Conservation (phyloP, 805 yeast genomes). For the Teunomyces pallodes region DNA sequence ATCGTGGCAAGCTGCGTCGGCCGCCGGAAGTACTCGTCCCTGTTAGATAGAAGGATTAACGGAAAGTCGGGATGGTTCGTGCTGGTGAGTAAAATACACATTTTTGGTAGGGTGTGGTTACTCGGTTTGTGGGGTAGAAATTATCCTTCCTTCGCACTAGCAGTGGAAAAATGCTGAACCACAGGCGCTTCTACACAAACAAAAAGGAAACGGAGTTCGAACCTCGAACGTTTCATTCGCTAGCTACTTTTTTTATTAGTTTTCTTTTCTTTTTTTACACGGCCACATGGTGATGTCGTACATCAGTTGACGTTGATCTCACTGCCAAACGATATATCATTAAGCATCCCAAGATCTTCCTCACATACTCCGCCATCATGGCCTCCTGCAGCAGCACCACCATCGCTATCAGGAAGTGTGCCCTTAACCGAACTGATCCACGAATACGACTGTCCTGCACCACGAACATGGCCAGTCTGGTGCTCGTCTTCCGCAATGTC, state of each 20-base stretch:
- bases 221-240: too few relatives aligned
- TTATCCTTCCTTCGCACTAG: neutral
- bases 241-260: neutral
- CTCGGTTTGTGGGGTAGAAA: neutral
- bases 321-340: constrained; percentile 10
- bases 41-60: constrained; percentile 70
- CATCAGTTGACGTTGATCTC: constrained; percentile 1
- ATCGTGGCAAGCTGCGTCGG: constrained; percentile 60
- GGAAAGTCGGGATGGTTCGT: constrained; percentile 72
- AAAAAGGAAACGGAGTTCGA: too few relatives aligned
- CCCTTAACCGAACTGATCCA: constrained; percentile 1
- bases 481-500: too few relatives aligned
- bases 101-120: constrained; percentile 20
- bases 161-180: neutral
- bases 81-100: constrained; percentile 80
- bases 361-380: neutral
- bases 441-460: neutral
- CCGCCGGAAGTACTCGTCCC: constrained; percentile 82
- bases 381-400: neutral
- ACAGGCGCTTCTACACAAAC: neutral
- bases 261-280: neutral
- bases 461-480: neutral
- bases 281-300: too few relatives aligned
- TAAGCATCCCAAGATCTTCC: constrained; percentile 5
- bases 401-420: neutral